Conservation (phyloP, 1,139 yeast genomes). For the Lodderomyces theae region DNA sequence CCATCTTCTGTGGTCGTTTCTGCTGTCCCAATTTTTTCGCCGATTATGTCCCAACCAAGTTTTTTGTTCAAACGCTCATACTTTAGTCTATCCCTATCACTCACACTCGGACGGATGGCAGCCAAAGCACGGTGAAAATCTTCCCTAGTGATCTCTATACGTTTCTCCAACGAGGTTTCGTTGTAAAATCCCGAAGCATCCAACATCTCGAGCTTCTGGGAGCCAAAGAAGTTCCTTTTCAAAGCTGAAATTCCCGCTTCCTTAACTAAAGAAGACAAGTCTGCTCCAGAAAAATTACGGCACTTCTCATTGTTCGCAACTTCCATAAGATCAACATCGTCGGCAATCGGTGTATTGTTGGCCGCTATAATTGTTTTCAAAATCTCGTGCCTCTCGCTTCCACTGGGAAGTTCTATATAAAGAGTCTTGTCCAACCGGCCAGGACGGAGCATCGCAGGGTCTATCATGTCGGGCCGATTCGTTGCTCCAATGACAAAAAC, state of each 20-base stretch:
- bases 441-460: slow-evolving; percentile 96
- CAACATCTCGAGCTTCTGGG: slow-evolving; percentile 48
- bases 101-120: slow-evolving; percentile 85
- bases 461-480: slow-evolving; percentile 96
- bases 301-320: slow-evolving; percentile 78
- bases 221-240: slow-evolving; percentile 61
- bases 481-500: slow-evolving; percentile 96
- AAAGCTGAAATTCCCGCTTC: slow-evolving; percentile 92
- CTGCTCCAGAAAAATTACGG: slow-evolving; percentile 93
- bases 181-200: slow-evolving; percentile 43
- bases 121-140: slow-evolving; percentile 74
- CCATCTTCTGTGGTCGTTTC: no score
- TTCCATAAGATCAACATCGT: slow-evolving; percentile 54
- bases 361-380: slow-evolving; percentile 69
- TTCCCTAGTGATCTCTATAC: slow-evolving; percentile 53
- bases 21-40: slow-evolving; percentile 6
- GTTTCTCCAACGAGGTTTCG: slow-evolving; percentile 26
- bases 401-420: slow-evolving; percentile 83
- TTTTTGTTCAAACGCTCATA: slow-evolving; percentile 64
- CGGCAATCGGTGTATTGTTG: slow-evolving; percentile 73
- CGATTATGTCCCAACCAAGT: slow-evolving; percentile 54
- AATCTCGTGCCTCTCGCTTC: slow-evolving; percentile 76
- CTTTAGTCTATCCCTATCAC: slow-evolving; percentile 76
- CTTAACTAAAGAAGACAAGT: slow-evolving; percentile 82
- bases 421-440: slow-evolving; percentile 93